A percentile compares a stretch with the other conserved stretches of the same genome.
Conservation (phyloP, 257 asterid genomes). For the Solanum dulcamara region DNA sequence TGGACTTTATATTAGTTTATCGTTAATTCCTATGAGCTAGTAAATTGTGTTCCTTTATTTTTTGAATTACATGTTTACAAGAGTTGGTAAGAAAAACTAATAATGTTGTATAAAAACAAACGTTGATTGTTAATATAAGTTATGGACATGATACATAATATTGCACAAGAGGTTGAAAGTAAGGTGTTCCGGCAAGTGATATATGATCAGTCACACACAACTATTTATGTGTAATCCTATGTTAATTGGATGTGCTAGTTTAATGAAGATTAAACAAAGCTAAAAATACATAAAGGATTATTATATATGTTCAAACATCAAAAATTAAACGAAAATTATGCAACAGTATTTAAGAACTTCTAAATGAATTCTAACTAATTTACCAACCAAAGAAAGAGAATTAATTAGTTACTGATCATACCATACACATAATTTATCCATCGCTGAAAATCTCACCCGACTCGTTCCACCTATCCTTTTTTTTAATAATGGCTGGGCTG, state of each 20-base stretch:
- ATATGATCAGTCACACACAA: neutral
- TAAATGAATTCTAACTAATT: too few species aligned
- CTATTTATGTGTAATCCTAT: neutral
- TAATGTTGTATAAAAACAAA: neutral
- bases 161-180: neutral
- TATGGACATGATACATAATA: neutral
- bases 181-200: neutral
- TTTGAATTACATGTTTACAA: neutral
- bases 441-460: too few species aligned
- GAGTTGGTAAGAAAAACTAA: neutral
- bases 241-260: too few species aligned
- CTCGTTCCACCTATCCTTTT: too few species aligned
- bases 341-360: too few species aligned
- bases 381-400: too few species aligned
- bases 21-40: neutral
- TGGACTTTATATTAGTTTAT: neutral
- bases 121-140: neutral
- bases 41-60: neutral
- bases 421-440: too few species aligned
- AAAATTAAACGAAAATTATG: too few species aligned
- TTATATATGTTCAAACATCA: too few species aligned
- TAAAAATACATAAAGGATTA: neutral
- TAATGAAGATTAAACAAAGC: neutral
- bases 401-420: too few species aligned
- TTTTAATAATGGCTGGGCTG: neutral